Conservation (phyloP, 495 filamentous ascomycete genomes). For the Daldinia grandis region DNA sequence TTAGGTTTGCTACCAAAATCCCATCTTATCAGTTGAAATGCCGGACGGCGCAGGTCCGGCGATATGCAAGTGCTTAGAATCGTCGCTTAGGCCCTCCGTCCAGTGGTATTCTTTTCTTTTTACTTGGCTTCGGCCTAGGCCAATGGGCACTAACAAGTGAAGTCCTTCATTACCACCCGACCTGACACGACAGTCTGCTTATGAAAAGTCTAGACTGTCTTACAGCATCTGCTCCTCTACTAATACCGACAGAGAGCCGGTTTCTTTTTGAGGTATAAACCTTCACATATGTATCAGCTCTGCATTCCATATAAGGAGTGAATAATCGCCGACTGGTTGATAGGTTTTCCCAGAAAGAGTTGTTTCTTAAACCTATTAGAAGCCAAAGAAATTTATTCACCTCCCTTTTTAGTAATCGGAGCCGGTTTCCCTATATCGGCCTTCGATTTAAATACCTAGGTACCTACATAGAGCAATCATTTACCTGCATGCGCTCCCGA, state of each 20-base stretch:
- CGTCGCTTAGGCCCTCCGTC: constrained; percentile 28
- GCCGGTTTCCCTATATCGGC: background rate
- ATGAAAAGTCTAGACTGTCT: background rate
- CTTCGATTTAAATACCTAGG: background rate
- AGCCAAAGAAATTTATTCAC: constrained; percentile 22
- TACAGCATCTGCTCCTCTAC: background rate
- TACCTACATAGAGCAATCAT: background rate
- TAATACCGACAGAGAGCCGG: background rate
- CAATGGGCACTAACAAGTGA: constrained; percentile 9
- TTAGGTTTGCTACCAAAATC: constrained; percentile 16
- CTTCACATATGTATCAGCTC: constrained; percentile 4
- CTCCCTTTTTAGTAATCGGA: constrained; percentile 8
- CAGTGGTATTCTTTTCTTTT: constrained; percentile 25
- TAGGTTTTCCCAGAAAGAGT: constrained; percentile 18
- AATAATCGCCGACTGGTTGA: background rate
- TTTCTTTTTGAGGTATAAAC: background rate
- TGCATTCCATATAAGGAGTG: background rate
- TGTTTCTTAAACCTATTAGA: constrained; percentile 32
- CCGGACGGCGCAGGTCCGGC: constrained; percentile 16
- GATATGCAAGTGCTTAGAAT: constrained; percentile 30
- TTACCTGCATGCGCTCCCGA: constrained; percentile 10
- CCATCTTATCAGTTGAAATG: constrained; percentile 19
- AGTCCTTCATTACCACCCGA: constrained; percentile 3
- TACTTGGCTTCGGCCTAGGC: background rate
- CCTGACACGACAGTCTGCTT: constrained; percentile 22